A percentile compares a stretch with the other conserved stretches of the same genome.
These are phyloP conservation scores for Aspergillus sergii DNA, from an alignment of 2,329 filamentous ascomycete genomes.

Conservation along the genomic window DNA sequence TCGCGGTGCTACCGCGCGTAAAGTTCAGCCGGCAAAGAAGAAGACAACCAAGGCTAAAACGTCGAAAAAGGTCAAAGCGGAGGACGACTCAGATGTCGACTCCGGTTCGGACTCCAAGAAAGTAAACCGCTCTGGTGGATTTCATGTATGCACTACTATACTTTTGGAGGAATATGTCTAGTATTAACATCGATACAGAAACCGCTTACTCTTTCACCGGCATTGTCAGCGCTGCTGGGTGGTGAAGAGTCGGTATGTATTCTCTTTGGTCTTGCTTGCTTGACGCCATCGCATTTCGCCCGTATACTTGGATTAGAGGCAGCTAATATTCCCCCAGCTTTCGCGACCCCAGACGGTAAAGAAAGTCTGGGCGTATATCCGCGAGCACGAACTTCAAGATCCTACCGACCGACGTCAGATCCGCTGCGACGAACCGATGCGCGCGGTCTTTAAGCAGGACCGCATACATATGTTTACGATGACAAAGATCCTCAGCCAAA, in stretches of 20 bases:
- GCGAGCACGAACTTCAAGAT: conserved; percentile 83
- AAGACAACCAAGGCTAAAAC: conserved; percentile 56
- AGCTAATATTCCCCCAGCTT: conserved; percentile 57
- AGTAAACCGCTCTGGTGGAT: conserved; percentile 79
- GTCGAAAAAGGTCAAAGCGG: conserved; percentile 70
- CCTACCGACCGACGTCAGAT: conserved; percentile 91
- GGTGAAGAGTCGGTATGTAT: conserved; percentile 47
- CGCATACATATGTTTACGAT: conserved; percentile 98
- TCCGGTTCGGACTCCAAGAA: conserved; percentile 65
- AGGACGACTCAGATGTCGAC: conserved; percentile 78
- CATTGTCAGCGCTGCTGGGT: conserved; percentile 47
- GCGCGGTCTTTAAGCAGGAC: conserved; percentile 86
- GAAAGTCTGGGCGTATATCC: conserved; percentile 94
- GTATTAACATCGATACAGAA: conserved; percentile 36
- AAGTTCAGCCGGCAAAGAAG: conserved; percentile 64
- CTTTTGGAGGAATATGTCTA: background rate
- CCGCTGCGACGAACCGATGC: conserved; percentile 86
- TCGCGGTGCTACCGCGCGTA: conserved; percentile 67
- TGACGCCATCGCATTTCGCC: background rate
- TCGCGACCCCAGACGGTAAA: conserved; percentile 96
- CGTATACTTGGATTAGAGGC: background rate
- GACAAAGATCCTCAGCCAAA: conserved; percentile 92
- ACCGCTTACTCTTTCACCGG: conserved; percentile 49
- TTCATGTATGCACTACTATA: conserved; percentile 63
- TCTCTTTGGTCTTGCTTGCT: background rate